phyloP scores from a whole-genome alignment of 148 eudicot species.

The Euryodendron excelsum region DNA sequence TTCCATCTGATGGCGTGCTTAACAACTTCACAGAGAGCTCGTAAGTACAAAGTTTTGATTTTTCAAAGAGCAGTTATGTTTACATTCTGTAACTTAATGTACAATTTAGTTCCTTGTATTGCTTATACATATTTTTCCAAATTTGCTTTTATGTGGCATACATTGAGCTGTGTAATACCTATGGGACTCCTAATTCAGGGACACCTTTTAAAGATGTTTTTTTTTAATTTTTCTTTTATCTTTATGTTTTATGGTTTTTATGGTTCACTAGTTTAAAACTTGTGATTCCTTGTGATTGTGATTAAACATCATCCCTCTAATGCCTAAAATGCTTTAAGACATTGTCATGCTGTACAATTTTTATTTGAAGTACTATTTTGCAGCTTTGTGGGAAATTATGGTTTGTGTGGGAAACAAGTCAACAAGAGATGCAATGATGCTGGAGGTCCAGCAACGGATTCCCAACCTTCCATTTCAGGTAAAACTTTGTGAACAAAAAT shows the following conservation, averaged over 20 bases:
- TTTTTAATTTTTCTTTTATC: not conserved
- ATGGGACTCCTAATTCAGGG: not conserved
- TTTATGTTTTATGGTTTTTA: not conserved
- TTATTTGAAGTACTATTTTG: conserved; percentile 18
- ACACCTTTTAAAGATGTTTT: not conserved
- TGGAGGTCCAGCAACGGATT: conserved; percentile 38
- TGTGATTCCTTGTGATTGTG: not conserved
- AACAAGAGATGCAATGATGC: conserved; percentile 48
- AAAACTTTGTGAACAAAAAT: conserved; percentile 7
- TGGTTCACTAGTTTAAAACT: not conserved
- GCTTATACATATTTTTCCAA: not conserved
- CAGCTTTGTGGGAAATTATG: conserved; percentile 84
- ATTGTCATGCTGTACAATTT: not conserved
- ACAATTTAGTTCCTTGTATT: not conserved
- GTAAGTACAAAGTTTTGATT: conserved; percentile 43
- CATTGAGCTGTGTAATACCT: not conserved
- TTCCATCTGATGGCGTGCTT: conserved; percentile 78
- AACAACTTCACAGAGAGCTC: conserved; percentile 60
- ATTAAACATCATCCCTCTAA: not conserved
- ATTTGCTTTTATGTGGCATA: not conserved
- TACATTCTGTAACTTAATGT: not conserved
- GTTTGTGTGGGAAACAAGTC: conserved; percentile 77
- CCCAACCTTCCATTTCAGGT: conserved; percentile 55
- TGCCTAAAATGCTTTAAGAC: not conserved
- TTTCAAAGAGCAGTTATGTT: not conserved